phyloP scores from a whole-genome alignment of 257 asterid species.

The Forsythia viridissima region DNA sequence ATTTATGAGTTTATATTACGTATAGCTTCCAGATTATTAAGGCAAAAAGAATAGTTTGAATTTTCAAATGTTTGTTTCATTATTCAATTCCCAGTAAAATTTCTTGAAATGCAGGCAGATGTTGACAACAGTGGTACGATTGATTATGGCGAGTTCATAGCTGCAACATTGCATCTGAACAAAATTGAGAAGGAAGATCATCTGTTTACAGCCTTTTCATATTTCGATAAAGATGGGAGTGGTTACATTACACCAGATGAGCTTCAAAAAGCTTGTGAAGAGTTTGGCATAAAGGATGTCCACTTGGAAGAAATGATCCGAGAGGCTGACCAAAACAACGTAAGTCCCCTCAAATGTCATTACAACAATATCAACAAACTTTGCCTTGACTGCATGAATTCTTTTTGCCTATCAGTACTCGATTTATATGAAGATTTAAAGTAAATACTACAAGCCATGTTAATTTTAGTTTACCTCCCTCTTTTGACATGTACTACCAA shows the following conservation, averaged over 20 bases:
- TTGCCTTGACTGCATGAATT: no score
- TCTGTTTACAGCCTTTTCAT: slow-evolving; percentile 34
- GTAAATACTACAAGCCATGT: no score
- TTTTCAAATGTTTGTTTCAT: not conserved
- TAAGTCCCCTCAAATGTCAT: not conserved
- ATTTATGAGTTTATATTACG: no score
- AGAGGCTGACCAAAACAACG: slow-evolving; percentile 39
- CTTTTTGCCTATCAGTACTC: no score
- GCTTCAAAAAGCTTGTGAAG: slow-evolving; percentile 34
- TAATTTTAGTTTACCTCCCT: no score
- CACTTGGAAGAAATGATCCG: slow-evolving; percentile 35
- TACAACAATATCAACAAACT: not conserved
- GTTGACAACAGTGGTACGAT: slow-evolving; percentile 35
- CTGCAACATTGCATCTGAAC: slow-evolving; percentile 31
- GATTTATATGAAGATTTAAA: no score
- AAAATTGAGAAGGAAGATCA: slow-evolving; percentile 33
- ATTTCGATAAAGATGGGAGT: slow-evolving; percentile 37
- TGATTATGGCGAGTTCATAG: slow-evolving; percentile 39
- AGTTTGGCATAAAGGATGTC: slow-evolving; percentile 32
- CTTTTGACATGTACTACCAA: no score
- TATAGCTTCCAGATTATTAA: no score
- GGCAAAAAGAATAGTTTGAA: not conserved
- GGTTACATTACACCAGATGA: slow-evolving; percentile 39
- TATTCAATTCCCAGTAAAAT: no score
- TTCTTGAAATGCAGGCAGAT: slow-evolving; percentile 26